Evolutionary conservation across 345 rosid species (phyloP), one percentile per base, ranked within the genome.

Genomic region (Hibiscus syriacus): DNA sequence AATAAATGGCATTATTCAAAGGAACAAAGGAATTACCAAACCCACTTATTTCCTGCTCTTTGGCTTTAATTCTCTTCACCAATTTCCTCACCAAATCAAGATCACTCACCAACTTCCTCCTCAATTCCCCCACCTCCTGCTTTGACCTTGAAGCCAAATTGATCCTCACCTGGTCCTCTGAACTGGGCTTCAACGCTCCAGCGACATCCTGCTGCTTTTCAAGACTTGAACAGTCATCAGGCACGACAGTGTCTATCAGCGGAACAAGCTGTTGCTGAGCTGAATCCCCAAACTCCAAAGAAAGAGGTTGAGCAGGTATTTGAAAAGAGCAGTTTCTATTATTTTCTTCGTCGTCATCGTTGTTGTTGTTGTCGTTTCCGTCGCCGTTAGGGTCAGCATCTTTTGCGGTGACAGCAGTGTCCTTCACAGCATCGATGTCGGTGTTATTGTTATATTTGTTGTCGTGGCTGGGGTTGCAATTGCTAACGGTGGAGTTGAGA

Each of bases 131-230:
- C 69, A 80, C 79, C 81, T 88, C 87, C 65, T 80, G 83, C 83
- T 80, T 95, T 0, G 93, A 76, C 67, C 66, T 70, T 0, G 90
- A 84, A 0, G 80, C 56, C 75, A 92, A 72, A 81, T 80, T 87
- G 52, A 86, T 80, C 76, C 80, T 85, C 30, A 82, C 67, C 45
- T 78, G 81, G 38, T 80, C 69, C 29, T 82, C 92, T 29, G 38
- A 38, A 30, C 77, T 82, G 12, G 70, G 73, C 74, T 81, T 87
- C 71, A 75, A 73, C 22, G 67, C 76, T 64, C 82, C 84, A 39
- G 59, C 67, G 2, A 53, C 67, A n/a, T 30, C 69, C 26, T 73
- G 78, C 75, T 66, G 80, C 72, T 70, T 62, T 53, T 78, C 68
- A 61, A 64, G 78, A 45, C 71, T 67, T 1, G 79, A 71, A 64